These are phyloP conservation scores for Solanum paucissectum DNA, from an alignment of 257 asterid genomes.

Conservation along the genomic window DNA sequence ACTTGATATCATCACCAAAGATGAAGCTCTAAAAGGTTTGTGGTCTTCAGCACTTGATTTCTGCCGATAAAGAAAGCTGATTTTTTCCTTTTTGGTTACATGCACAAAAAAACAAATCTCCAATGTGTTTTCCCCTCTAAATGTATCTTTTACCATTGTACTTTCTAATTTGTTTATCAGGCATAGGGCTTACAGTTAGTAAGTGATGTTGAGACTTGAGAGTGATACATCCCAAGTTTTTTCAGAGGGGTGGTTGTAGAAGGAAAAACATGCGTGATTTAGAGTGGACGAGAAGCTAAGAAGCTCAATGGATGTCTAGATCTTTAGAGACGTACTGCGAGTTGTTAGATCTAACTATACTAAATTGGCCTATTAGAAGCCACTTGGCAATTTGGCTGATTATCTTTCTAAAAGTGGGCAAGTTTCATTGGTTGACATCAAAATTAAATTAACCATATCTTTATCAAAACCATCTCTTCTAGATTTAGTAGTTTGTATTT, in stretches of 20 bases:
- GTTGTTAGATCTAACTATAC: background rate
- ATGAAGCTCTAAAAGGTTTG: slow-evolving; percentile 69
- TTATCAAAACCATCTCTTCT: background rate
- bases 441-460: background rate
- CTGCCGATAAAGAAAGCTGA: background rate
- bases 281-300: background rate
- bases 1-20: slow-evolving; percentile 72
- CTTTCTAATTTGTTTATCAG: background rate
- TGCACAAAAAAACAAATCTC: background rate
- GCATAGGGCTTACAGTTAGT: background rate
- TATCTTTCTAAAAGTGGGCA: background rate
- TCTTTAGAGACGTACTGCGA: background rate
- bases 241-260: background rate
- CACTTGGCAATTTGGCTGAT: background rate
- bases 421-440: background rate
- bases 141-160: background rate
- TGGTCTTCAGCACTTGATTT: slow-evolving; percentile 6
- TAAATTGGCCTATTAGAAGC: background rate
- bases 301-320: background rate
- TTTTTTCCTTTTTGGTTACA: background rate
- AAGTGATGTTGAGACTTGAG: background rate
- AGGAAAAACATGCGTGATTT: background rate
- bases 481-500: background rate
- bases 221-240: background rate
- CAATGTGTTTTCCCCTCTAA: background rate